Conservation (phyloP, 2,329 filamentous ascomycete genomes). For the Stemphylium vesicarium region DNA sequence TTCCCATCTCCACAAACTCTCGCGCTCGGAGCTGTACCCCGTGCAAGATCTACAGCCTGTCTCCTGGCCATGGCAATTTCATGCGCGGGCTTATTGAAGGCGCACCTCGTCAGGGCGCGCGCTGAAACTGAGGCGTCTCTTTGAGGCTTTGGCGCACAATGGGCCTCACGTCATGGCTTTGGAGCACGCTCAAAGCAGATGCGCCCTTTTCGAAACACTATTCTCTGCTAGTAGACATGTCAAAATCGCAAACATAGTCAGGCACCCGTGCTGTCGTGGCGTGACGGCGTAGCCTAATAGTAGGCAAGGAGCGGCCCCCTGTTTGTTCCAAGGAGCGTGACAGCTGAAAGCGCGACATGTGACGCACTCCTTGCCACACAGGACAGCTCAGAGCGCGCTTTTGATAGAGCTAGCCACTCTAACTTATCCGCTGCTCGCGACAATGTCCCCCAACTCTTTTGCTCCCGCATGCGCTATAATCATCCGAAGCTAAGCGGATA, state of each 20-base stretch:
- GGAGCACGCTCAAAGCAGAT: not conserved
- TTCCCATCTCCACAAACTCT: conserved; percentile 16
- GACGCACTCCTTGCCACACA: conserved; percentile 1
- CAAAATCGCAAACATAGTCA: not conserved
- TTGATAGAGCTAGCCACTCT: not conserved
- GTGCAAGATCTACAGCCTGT: conserved; percentile 10
- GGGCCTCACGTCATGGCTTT: not conserved
- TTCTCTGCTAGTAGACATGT: not conserved
- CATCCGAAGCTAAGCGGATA: not conserved
- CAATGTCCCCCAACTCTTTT: not conserved
- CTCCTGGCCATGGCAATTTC: not conserved
- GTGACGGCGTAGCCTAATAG: not conserved
- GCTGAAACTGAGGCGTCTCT: not conserved
- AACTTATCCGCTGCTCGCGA: not conserved
- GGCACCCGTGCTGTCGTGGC: not conserved
- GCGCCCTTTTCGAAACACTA: not conserved
- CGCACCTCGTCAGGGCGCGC: not conserved
- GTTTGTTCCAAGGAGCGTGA: conserved; percentile 1
- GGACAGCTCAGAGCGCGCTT: not conserved
- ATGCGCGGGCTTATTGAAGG: conserved; percentile 1
- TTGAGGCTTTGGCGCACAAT: not conserved
- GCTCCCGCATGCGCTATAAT: not conserved
- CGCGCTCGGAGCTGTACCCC: conserved; percentile 8
- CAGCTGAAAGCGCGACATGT: not conserved
- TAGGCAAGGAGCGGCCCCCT: not conserved